phyloP scores from a whole-genome alignment of 441 rosid species.

The Hypseocharis bilobata region DNA sequence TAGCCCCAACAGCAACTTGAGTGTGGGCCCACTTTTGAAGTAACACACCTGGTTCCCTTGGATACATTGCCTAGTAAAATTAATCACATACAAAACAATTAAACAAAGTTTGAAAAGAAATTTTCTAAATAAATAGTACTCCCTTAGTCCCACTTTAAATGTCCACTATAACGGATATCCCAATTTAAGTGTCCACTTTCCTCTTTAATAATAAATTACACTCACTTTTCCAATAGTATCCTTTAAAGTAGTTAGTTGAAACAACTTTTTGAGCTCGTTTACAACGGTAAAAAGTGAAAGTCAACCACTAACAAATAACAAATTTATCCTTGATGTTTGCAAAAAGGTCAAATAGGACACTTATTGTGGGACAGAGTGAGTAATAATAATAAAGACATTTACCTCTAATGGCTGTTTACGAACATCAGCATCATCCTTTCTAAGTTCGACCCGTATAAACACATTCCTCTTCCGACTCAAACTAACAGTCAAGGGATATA shows the following conservation, averaged over 20 bases:
- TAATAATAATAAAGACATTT: slow-evolving; percentile 23
- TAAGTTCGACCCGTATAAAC: slow-evolving; percentile 80
- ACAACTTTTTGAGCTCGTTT: too few relatives aligned
- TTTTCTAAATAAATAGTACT: too few relatives aligned
- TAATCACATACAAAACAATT: slow-evolving; percentile 17
- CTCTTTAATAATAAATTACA: too few relatives aligned
- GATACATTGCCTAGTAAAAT: slow-evolving; percentile 68
- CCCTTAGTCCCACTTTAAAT: too few relatives aligned
- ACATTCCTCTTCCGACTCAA: slow-evolving; percentile 90
- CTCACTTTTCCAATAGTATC: too few relatives aligned
- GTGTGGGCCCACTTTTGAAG: slow-evolving; percentile 88
- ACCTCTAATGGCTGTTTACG: slow-evolving; percentile 95
- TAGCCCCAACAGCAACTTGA: slow-evolving; percentile 81
- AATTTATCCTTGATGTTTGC: not conserved
- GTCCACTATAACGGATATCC: too few relatives aligned
- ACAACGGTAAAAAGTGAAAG: too few relatives aligned
- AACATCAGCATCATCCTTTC: slow-evolving; percentile 88
- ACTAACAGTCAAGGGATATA: slow-evolving; percentile 77
- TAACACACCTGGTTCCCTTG: slow-evolving; percentile 68
- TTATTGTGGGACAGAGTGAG: too few relatives aligned
- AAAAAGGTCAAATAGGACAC: too few relatives aligned
- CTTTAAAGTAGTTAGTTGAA: too few relatives aligned
- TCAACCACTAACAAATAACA: too few relatives aligned
- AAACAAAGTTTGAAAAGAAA: not conserved
- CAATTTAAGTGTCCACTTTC: too few relatives aligned